Percentiles rank a stretch among this genome's conserved stretches.
Conservation (phyloP, 306 rosid genomes). For the Cicer bijugum region DNA sequence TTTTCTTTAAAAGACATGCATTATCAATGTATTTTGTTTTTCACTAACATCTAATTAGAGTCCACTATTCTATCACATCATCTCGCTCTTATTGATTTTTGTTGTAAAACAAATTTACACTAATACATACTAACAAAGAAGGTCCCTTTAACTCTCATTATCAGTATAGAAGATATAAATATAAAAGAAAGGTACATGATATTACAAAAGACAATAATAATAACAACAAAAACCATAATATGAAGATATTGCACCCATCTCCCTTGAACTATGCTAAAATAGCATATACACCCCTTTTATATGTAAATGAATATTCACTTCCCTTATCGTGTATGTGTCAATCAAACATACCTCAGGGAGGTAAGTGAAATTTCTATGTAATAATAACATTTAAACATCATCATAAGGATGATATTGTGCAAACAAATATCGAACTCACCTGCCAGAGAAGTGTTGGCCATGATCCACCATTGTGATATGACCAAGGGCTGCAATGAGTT, state of each 20-base stretch:
- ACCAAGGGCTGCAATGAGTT: constrained; percentile 79
- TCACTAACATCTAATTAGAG: too few relatives aligned
- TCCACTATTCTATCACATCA: too few relatives aligned
- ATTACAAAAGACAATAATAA: not conserved
- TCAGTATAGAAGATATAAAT: not conserved
- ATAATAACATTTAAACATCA: not conserved
- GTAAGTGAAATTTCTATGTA: not conserved
- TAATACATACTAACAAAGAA: too few relatives aligned
- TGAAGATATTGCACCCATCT: not conserved
- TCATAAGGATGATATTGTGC: constrained; percentile 6
- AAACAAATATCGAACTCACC: constrained; percentile 53
- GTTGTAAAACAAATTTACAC: too few relatives aligned
- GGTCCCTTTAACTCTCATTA: too few relatives aligned
- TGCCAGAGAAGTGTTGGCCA: constrained; percentile 97
- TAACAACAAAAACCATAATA: not conserved
- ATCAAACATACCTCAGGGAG: not conserved
- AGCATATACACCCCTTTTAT: not conserved
- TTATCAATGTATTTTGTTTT: too few relatives aligned
- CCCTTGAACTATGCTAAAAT: not conserved
- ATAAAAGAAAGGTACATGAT: not conserved
- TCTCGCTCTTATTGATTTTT: too few relatives aligned
- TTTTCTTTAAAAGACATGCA: too few relatives aligned
- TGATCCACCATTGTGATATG: constrained; percentile 93
- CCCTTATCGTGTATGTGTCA: not conserved
- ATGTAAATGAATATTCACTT: not conserved